Conservation (phyloP, 495 filamentous ascomycete species). For the Parathielavia appendiculata region DNA sequence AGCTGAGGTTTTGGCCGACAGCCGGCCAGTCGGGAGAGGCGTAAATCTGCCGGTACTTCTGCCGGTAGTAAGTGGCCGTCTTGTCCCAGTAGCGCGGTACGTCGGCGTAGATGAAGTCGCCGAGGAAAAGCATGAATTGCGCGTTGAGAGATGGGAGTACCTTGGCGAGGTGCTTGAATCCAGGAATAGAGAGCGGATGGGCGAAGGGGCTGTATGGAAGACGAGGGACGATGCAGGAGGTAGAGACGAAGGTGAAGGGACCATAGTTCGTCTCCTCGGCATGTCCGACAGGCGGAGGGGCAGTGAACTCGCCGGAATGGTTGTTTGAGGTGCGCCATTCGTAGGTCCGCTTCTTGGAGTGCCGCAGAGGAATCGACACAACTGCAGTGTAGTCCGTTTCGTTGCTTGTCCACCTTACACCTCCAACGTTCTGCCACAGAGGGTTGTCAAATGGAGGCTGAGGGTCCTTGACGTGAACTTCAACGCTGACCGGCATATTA, state of each 20-base stretch:
- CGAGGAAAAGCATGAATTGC: slow-evolving; percentile 94
- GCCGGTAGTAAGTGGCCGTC: slow-evolving; percentile 67
- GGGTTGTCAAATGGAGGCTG: slow-evolving; percentile 43
- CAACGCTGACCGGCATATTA: slow-evolving; percentile 70
- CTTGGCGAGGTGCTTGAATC: slow-evolving; percentile 64
- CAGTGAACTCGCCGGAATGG: slow-evolving; percentile 67
- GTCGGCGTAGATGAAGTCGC: slow-evolving; percentile 98
- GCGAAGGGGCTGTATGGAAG: slow-evolving; percentile 81
- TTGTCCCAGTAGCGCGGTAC: slow-evolving; percentile 75
- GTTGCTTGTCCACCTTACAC: slow-evolving; percentile 58
- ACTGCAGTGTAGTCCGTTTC: slow-evolving; percentile 76
- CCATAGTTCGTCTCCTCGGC: slow-evolving; percentile 51
- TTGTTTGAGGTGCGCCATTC: slow-evolving; percentile 80
- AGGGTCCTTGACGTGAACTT: slow-evolving; percentile 46
- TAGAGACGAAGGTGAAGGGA: slow-evolving; percentile 80
- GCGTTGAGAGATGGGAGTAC: slow-evolving; percentile 58
- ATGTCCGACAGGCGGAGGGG: slow-evolving; percentile 57
- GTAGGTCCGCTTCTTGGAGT: slow-evolving; percentile 58
- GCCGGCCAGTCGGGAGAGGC: slow-evolving; percentile 81
- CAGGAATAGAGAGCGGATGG: slow-evolving; percentile 76
- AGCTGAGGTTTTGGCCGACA: slow-evolving; percentile 68
- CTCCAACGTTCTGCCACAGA: slow-evolving; percentile 62
- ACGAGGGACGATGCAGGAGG: slow-evolving; percentile 83
- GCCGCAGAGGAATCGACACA: slow-evolving; percentile 51
- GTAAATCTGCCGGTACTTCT: slow-evolving; percentile 90